Base-by-base conservation (phyloP, 441 rosid genomes). In the Jatropha multifida region DNA sequence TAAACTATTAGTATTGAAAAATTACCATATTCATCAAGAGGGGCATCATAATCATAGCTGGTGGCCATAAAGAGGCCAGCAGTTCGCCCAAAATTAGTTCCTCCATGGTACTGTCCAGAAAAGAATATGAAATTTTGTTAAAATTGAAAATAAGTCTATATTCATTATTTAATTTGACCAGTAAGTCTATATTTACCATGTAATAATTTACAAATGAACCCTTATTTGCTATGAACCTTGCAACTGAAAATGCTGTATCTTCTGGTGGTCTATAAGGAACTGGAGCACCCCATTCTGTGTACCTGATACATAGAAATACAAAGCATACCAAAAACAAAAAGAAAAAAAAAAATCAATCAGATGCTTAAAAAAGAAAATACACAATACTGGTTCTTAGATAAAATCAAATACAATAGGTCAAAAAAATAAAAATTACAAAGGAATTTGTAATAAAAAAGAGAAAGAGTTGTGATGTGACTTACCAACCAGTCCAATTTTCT, bases 401-500 rank as follows among this genome's bases (percentile, higher is more conserved):
- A 18, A 12, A 27, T 18, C 46, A 12, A 54, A 56, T 12, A 55
- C 8, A 13, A 68, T 2, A 68, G 46, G 32, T 41, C 14, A 65
- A 8, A 11, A 41, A 23, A n/a, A 5, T 10, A 3, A 42, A 65
- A n/a, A 65, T 12, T 4, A 12, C 4, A 20, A 46, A 4, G 9
- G 17, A 11, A 8, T 32, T 32, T 32, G 1, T 32, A 0, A 46
- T 3, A 20, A 9, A 63, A 63, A 63, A 63, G 6, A 58, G n/a
- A 58, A 12, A 32, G 62, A 2, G 4, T 26, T 11, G 32, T n/a
- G 32, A 8, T 73, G 6, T 26, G 41, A 78, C 90, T 84, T 83
- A 96, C 99, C 98, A 96, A 76, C 97, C 98, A 63, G 97, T 90
- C 99, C 99, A 96, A 68, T 91, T 93, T 81, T 96, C 97, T 1